Evolutionary conservation across 2,329 filamentous ascomycete species (phyloP).

Genomic region (Colletotrichum cordylinicola): DNA sequence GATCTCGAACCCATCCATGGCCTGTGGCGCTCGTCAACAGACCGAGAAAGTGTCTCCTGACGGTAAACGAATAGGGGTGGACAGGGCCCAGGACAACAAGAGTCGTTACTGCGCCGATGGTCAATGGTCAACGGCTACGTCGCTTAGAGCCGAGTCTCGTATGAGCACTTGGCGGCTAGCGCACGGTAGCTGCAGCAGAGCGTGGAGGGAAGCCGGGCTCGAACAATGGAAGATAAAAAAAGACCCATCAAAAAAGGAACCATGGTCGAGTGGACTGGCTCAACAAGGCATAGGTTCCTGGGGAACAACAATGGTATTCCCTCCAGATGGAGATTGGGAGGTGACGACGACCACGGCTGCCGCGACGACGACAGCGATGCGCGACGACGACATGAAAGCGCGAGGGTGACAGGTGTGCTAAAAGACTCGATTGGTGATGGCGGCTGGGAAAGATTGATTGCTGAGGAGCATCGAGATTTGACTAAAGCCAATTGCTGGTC

Average conservation of each 20-base stretch:
- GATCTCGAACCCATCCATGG: background rate
- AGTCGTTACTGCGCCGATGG: background rate
- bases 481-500: background rate
- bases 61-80: background rate
- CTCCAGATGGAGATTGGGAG: background rate
- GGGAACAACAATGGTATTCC: background rate
- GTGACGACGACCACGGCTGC: background rate
- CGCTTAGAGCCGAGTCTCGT: background rate
- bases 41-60: background rate
- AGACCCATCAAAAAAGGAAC: background rate
- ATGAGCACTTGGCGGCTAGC: background rate
- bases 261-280: background rate
- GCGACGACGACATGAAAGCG: background rate
- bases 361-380: background rate
- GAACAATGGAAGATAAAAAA: background rate
- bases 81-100: background rate
- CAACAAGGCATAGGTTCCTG: background rate
- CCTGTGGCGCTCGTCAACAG: background rate
- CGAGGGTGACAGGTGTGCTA: background rate
- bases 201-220: background rate
- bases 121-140: background rate
- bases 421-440: conserved; percentile 1
- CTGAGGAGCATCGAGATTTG: conserved; percentile 8
- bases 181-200: background rate
- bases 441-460: background rate